Evolutionary conservation across 2,329 filamentous ascomycete species (phyloP), one percentile per base, ranked within the genome.

Genomic region (Colletotrichum tanaceti): DNA sequence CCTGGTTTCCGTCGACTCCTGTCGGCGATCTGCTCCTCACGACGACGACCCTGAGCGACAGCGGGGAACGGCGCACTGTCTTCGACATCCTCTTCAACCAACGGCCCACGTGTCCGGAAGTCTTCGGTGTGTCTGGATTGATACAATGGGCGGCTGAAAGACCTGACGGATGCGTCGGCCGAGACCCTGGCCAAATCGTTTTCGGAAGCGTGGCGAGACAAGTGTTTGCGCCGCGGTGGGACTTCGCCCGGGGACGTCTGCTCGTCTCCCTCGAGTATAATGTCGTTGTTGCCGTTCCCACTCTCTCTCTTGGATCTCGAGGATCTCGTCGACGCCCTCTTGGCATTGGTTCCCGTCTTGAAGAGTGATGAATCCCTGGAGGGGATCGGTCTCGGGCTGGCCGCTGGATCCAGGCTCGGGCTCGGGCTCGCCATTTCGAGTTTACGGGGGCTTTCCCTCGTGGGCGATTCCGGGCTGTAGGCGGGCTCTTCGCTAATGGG

Each of bases 1-100:
- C 83, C 83, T 0, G 86, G 86, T 58, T 82, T 83, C 54, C 83
- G 78, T 44, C 80, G 78, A 35, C 73, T 76, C 14, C 80, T 79
- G n/a, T 86, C 85, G 1, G 78, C 75, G 71, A 83, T 86, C n/a
- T 81, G 77, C 73, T 85, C 77, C 71, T 82, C 85, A 75, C 85
- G 81, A 32, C 84, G 81, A 10, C 84, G 82, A 18, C 89, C 85
- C 70, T 91, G 91, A 18, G 89, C 85, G 9, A 93, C 85, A 1
- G 90, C 85, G 0, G 91, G 91, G 20, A 88, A 91, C 1, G 91
- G 91, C 0, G 91, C 91, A 16, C 89, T 89, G 20, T 92, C 90
- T 24, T 91, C 87, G 2, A 81, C 75, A 5, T 76, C 77, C 13
- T 79, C 77, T 38, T 70, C 67, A 54, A 65, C 43, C 49, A 68